Evolutionary conservation across 495 filamentous ascomycete species (phyloP).

Genomic region (Viridothelium virens): DNA sequence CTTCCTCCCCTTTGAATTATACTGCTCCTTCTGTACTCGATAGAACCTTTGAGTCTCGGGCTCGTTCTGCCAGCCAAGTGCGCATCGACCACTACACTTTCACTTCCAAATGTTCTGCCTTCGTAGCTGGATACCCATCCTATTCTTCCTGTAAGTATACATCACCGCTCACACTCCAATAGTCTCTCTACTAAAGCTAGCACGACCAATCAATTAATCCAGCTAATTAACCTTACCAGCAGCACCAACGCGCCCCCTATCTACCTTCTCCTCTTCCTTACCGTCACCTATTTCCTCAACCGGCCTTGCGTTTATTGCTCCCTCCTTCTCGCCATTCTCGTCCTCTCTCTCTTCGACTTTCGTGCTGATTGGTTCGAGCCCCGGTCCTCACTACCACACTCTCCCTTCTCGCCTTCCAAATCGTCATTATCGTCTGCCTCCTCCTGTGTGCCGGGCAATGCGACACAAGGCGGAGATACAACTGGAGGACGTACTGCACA

Average conservation of each 20-base stretch:
- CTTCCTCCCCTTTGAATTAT: too few species aligned
- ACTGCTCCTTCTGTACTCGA: too few species aligned
- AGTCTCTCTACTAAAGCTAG: constrained; percentile 1
- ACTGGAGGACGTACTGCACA: too few species aligned
- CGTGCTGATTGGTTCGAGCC: constrained; percentile 37
- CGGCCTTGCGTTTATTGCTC: constrained; percentile 41
- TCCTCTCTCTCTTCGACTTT: constrained; percentile 40
- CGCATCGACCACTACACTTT: neutral
- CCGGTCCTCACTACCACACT: constrained; percentile 18
- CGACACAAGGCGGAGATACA: neutral
- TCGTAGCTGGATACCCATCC: constrained; percentile 34
- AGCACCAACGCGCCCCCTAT: constrained; percentile 36
- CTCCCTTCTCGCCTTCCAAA: constrained; percentile 14
- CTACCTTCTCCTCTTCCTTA: constrained; percentile 39
- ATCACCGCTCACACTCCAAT: neutral
- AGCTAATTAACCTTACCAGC: constrained; percentile 15
- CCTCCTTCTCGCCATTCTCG: constrained; percentile 37
- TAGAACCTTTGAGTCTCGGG: too few species aligned
- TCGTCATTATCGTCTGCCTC: constrained; percentile 12
- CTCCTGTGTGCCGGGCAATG: neutral
- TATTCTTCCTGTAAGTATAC: constrained; percentile 35
- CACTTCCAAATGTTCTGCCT: constrained; percentile 32
- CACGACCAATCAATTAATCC: neutral
- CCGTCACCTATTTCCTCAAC: constrained; percentile 36
- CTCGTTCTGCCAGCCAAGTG: too few species aligned